Conservation (phyloP, 345 rosid species). For the Ceriops decandra region DNA sequence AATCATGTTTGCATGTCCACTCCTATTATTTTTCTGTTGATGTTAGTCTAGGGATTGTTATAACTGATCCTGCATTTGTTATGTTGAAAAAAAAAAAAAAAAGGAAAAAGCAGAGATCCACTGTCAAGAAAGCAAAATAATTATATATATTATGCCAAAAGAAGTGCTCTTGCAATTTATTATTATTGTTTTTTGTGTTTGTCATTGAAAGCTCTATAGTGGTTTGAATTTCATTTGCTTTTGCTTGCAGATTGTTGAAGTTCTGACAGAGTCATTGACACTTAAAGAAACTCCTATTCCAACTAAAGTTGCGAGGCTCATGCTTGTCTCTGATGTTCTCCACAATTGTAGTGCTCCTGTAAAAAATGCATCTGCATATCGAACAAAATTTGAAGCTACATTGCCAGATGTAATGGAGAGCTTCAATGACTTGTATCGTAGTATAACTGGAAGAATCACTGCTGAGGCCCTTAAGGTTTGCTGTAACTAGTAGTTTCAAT, state of each 20-base stretch:
- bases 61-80: neutral
- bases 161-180: neutral
- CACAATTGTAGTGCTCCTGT: slow-evolving; percentile 98
- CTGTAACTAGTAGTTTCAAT: slow-evolving; percentile 10
- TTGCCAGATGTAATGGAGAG: slow-evolving; percentile 97
- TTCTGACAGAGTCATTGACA: slow-evolving; percentile 92
- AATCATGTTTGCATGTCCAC: neutral
- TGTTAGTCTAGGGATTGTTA: neutral
- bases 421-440: slow-evolving; percentile 89
- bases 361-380: slow-evolving; percentile 98
- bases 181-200: neutral
- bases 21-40: neutral
- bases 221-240: slow-evolving; percentile 3
- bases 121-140: neutral
- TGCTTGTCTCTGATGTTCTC: slow-evolving; percentile 83
- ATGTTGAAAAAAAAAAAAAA: neutral
- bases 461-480: slow-evolving; percentile 95
- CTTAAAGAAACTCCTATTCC: slow-evolving; percentile 95
- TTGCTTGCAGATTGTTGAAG: slow-evolving; percentile 79
- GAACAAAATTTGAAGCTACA: slow-evolving; percentile 92
- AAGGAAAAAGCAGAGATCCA: neutral
- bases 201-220: neutral
- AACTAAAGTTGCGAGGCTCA: slow-evolving; percentile 90
- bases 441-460: slow-evolving; percentile 95
- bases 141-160: neutral